Evolutionary conservation across 1,284 basidiomycete genomes (phyloP).

Genomic region (Boletus sp.): DNA sequence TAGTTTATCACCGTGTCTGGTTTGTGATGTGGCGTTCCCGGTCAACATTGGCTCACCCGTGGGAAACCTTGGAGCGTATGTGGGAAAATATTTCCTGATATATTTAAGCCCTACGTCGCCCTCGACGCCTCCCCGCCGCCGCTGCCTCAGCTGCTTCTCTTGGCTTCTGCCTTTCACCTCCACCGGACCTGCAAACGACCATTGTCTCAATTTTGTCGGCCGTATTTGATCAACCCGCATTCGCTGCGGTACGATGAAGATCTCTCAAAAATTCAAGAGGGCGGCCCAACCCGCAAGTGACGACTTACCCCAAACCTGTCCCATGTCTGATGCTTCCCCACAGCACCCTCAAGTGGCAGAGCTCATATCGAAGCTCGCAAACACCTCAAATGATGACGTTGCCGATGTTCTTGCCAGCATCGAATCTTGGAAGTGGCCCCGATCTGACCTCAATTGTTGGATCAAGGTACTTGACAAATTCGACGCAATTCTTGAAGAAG

Average conservation of each 20-base stretch:
- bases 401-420: constrained; percentile 62
- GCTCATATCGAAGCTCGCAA: constrained; percentile 67
- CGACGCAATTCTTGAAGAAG: constrained; percentile 81
- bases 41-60: background rate
- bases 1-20: background rate
- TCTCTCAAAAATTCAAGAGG: constrained; percentile 76
- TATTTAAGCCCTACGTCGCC: constrained; percentile 32
- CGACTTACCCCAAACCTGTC: background rate
- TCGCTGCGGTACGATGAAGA: constrained; percentile 70
- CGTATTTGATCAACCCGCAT: constrained; percentile 38
- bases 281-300: constrained; percentile 59
- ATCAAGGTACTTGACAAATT: constrained; percentile 94
- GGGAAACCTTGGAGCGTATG: constrained; percentile 5
- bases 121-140: constrained; percentile 4
- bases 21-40: background rate
- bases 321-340: constrained; percentile 32
- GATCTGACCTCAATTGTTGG: constrained; percentile 98
- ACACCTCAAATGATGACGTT: constrained; percentile 65
- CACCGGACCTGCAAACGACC: constrained; percentile 8
- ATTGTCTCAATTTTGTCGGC: constrained; percentile 12
- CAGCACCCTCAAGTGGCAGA: constrained; percentile 77
- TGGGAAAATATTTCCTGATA: constrained; percentile 36
- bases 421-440: constrained; percentile 89
- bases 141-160: constrained; percentile 12
- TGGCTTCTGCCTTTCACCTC: constrained; percentile 17